Base-by-base conservation (phyloP, 2,329 filamentous ascomycete genomes). In the Calycina herbarum region DNA sequence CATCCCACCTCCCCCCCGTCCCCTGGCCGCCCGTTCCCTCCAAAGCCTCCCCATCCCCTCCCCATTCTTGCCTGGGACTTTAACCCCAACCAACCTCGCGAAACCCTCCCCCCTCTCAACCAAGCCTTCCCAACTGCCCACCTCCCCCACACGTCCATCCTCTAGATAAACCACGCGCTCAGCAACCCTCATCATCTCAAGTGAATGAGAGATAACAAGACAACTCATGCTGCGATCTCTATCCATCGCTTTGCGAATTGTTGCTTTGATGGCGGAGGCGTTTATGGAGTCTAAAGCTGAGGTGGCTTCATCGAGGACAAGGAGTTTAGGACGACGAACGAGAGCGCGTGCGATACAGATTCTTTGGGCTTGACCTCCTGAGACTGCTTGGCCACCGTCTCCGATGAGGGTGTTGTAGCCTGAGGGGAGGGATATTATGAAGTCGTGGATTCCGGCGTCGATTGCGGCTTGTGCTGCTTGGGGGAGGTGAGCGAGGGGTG, bases 291-390 rank as follows among this genome's bases (percentile, higher is more conserved):
- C 94, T 0, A 98, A 81, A 0, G 90, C 89, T 31, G 88, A 91
- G 0, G 94, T 97, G 0, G 93, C 92, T 78, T 97, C 94, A 72
- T 98, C 94, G 1, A 97, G 79, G 1, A 97, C 84, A 17, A 97
- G 79, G 1, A 97, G 80, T 51, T 84, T 82, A 0, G 93, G 93
- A 15, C 83, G 80, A 0, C 92, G 84, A 0, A 91, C 83, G 0
- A 97, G 80, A 0, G 93, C 93, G 1, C 94, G 83, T 0, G 94
- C 93, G 67, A 97, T 93, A 24, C 88, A 89, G 1, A 97, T 77
- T 0, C 93, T 84, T 75, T 97, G 94, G 0, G 89, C 86, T 76
- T 97, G 94, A 0, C 94, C 94, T 0, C 92, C 93, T 0, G 89
- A 93, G 0, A 97, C 77, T 0, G 83, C 79, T 20, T 89, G 83